Evolutionary conservation across 441 rosid genomes (phyloP).

Genomic region (Gossypium davidsonii): DNA sequence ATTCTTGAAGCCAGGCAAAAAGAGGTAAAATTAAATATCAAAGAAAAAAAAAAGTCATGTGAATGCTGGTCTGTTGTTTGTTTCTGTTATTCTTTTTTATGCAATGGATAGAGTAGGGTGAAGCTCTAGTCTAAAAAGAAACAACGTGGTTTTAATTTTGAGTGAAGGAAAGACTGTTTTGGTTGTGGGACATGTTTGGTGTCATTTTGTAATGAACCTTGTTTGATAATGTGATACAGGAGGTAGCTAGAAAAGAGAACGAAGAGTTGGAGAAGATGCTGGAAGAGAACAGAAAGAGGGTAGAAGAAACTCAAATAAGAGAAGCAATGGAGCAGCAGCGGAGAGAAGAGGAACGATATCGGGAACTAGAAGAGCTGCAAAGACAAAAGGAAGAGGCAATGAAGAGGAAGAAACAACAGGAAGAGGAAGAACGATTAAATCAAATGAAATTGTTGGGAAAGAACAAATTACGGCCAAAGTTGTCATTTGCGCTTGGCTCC

Average conservation of each 20-base stretch:
- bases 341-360: conserved; percentile 75
- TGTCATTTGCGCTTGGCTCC: conserved; percentile 79
- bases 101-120: background rate
- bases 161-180: background rate
- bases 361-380: conserved; percentile 78
- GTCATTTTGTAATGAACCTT: background rate
- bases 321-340: conserved; percentile 82
- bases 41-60: background rate
- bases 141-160: background rate
- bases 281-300: conserved; percentile 65
- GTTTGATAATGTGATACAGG: conserved; percentile 35
- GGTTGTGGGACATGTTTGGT: background rate
- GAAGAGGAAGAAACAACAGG: conserved; percentile 77
- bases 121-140: background rate
- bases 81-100: background rate
- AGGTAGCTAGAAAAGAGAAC: conserved; percentile 55
- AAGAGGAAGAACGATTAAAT: conserved; percentile 80
- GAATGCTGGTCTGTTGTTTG: background rate
- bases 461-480: conserved; percentile 85
- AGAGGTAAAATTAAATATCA: conserved; percentile 45
- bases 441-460: conserved; percentile 90
- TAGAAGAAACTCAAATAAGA: conserved; percentile 74
- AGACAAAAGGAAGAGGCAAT: conserved; percentile 75
- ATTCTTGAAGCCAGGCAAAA: conserved; percentile 58
- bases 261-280: conserved; percentile 73